A percentile compares a stretch with the other conserved stretches of the same genome.
These are phyloP conservation scores for Phyllosticta citriasiana DNA, from an alignment of 2,329 filamentous ascomycete species.

Conservation along the genomic window DNA sequence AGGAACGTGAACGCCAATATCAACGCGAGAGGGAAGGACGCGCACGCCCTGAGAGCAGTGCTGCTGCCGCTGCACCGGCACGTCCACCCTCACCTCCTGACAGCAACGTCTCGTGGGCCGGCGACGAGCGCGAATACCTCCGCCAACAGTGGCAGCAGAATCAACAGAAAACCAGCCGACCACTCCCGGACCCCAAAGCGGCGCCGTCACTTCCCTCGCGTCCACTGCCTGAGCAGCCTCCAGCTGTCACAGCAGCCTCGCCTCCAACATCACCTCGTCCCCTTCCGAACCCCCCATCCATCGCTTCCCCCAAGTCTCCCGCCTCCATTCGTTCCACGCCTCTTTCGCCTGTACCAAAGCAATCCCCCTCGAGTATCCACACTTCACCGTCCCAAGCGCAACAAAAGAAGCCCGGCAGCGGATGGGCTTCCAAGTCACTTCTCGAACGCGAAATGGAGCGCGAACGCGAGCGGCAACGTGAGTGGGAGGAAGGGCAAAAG, in stretches of 20 bases:
- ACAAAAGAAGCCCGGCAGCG: constrained; percentile 50
- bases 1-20: constrained; percentile 56
- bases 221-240: constrained; percentile 36
- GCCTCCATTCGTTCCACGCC: constrained; percentile 42
- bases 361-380: constrained; percentile 28
- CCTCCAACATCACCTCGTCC: constrained; percentile 16
- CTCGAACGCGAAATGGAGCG: constrained; percentile 74
- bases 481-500: constrained; percentile 70
- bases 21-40: constrained; percentile 49
- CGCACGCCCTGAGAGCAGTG: constrained; percentile 13
- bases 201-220: constrained; percentile 30
- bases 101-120: constrained; percentile 55
- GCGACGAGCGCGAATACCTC: constrained; percentile 52
- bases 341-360: constrained; percentile 39
- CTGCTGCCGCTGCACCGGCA: constrained; percentile 9
- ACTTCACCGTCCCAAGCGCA: constrained; percentile 52
- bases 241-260: constrained; percentile 9
- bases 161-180: constrained; percentile 15
- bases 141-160: constrained; percentile 45
- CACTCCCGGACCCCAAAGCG: constrained; percentile 22
- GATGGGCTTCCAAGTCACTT: constrained; percentile 58
- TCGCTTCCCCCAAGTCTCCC: constrained; percentile 13
- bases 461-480: constrained; percentile 63
- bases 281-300: constrained; percentile 22
- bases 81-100: constrained; percentile 34